A percentile compares a stretch with the other conserved stretches of the same genome.
Evolutionary conservation across 192 early-diverging fungal genomes (phyloP).

Genomic region (Fimicolochytrium jonesii): DNA sequence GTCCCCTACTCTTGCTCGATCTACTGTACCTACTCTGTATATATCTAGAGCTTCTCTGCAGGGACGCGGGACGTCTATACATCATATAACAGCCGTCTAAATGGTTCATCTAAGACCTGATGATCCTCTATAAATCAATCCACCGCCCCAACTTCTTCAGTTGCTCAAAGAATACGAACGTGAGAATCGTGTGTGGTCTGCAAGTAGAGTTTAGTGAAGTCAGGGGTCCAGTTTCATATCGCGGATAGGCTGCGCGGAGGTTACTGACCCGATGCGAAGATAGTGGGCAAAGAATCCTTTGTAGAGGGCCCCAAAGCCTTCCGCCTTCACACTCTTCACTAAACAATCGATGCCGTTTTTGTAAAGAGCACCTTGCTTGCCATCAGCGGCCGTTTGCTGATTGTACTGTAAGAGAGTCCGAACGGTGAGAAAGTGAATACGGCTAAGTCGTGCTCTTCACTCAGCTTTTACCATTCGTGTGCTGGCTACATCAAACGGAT

Average conservation of each 20-base stretch:
- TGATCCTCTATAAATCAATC: no score
- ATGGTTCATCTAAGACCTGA: no score
- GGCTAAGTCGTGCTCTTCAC: background rate
- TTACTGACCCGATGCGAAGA: conserved; percentile 75
- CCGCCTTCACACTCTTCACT: conserved; percentile 74
- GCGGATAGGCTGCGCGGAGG: background rate
- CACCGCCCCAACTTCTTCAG: conserved; percentile 17
- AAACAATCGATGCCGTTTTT: conserved; percentile 78
- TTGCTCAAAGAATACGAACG: conserved; percentile 88
- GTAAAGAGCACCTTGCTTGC: conserved; percentile 72
- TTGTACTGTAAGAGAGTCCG: conserved; percentile 57
- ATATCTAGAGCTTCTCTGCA: no score
- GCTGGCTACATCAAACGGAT: conserved; percentile 94
- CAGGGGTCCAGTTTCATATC: no score
- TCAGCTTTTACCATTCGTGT: conserved; percentile 67
- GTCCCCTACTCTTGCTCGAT: no score
- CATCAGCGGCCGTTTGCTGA: conserved; percentile 58
- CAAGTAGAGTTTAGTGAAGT: background rate
- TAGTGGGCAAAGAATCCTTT: conserved; percentile 93
- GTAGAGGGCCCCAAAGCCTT: conserved; percentile 80
- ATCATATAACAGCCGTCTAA: no score
- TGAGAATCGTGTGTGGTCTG: conserved; percentile 87
- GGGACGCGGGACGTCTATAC: no score
- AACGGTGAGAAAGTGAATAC: background rate
- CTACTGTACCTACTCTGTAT: no score